Conservation (phyloP, 2,329 filamentous ascomycete species). For the Colletotrichum orchidophilum region DNA sequence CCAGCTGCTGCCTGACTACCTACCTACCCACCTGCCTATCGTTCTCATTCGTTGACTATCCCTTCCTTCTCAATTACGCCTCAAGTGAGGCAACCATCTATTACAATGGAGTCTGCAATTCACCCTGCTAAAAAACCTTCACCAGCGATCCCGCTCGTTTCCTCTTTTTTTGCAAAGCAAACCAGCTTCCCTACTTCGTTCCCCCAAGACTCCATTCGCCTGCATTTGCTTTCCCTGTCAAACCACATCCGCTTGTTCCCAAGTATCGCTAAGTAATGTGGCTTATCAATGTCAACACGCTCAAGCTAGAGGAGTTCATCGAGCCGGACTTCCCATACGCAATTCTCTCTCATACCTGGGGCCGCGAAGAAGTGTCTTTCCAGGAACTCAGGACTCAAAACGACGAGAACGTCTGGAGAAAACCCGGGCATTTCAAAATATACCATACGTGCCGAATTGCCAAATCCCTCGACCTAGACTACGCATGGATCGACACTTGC, state of each 20-base stretch:
- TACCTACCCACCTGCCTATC: not conserved
- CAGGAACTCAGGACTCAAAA: not conserved
- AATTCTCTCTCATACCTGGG: conserved; percentile 37
- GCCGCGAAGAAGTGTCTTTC: conserved; percentile 25
- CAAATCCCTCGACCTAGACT: not conserved
- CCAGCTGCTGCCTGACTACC: not conserved
- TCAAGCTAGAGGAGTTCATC: not conserved
- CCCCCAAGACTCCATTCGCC: not conserved
- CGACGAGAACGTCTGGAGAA: not conserved
- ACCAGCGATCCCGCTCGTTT: not conserved
- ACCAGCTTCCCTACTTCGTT: too few species aligned
- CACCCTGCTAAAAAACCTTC: not conserved
- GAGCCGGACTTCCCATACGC: conserved; percentile 31
- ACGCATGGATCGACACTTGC: conserved; percentile 5
- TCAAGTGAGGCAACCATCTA: not conserved
- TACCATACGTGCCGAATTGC: not conserved
- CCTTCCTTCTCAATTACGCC: not conserved
- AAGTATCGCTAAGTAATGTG: not conserved
- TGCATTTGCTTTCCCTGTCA: not conserved
- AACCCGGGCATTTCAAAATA: not conserved
- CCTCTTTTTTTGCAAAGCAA: not conserved
- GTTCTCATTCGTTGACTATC: not conserved
- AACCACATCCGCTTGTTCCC: not conserved
- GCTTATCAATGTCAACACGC: conserved; percentile 13
- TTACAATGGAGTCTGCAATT: not conserved